A percentile compares a stretch with the other conserved stretches of the same genome.
Evolutionary conservation across 768 basidiomycete species (phyloP).

Genomic region (Kwoniella europaea): DNA sequence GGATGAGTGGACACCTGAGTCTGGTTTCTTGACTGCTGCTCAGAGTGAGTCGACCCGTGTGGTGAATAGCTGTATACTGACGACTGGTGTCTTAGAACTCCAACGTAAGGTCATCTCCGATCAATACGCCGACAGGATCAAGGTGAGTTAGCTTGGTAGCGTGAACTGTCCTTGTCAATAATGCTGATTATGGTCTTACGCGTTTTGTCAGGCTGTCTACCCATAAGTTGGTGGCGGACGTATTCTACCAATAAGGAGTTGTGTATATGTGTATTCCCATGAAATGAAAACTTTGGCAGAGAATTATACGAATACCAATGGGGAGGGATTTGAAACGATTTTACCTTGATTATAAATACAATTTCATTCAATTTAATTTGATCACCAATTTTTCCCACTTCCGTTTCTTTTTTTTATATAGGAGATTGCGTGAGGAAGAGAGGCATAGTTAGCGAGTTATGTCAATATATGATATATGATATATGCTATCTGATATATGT

Average conservation of each 20-base stretch:
- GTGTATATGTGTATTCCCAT: not conserved
- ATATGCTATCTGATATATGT: not conserved
- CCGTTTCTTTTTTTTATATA: not conserved
- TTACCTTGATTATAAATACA: too few relatives aligned
- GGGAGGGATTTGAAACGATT: not conserved
- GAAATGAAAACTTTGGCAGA: not conserved
- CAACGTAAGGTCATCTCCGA: slow-evolving; percentile 75
- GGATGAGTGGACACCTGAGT: slow-evolving; percentile 93
- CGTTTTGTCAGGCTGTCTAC: slow-evolving; percentile 14
- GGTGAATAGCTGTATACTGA: not conserved
- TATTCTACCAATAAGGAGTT: not conserved
- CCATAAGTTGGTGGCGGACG: slow-evolving; percentile 13
- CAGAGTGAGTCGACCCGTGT: slow-evolving; percentile 63
- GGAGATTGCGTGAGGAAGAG: not conserved
- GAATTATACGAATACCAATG: not conserved
- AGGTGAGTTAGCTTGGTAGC: slow-evolving; percentile 36
- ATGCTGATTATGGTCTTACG: not conserved
- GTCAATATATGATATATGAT: not conserved
- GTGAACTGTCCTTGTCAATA: not conserved
- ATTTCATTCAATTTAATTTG: too few relatives aligned
- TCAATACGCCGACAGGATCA: slow-evolving; percentile 61
- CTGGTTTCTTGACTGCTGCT: slow-evolving; percentile 83
- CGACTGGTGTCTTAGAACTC: slow-evolving; percentile 62
- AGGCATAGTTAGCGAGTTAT: not conserved
- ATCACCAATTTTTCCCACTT: too few relatives aligned